These are phyloP conservation scores for Cercospora berteroae DNA, from an alignment of 2,329 filamentous ascomycete species.

Conservation along the genomic window DNA sequence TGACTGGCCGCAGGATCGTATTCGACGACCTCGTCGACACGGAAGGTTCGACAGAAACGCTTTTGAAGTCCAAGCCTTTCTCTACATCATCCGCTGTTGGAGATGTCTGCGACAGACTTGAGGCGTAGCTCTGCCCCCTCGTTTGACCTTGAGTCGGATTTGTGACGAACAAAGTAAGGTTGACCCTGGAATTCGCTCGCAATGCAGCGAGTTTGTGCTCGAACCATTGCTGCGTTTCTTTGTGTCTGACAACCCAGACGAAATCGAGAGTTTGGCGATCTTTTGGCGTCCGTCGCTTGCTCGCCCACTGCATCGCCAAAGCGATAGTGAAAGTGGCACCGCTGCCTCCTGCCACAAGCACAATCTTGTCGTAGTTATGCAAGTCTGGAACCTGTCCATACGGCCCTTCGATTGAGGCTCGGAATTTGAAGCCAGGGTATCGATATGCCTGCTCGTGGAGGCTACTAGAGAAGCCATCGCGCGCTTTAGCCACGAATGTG, in stretches of 20 bases:
- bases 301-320: constrained; percentile 50
- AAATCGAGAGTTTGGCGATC: constrained; percentile 52
- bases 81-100: not conserved
- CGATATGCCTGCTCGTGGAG: constrained; percentile 24
- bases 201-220: constrained; percentile 49
- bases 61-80: constrained; percentile 4
- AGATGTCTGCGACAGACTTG: not conserved
- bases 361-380: constrained; percentile 59
- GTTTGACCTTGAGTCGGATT: not conserved
- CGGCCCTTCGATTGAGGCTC: constrained; percentile 31
- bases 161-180: constrained; percentile 55
- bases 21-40: not conserved
- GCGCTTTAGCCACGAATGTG: constrained; percentile 27
- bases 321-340: constrained; percentile 59
- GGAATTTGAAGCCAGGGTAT: constrained; percentile 16
- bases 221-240: constrained; percentile 50
- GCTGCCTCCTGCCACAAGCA: constrained; percentile 60
- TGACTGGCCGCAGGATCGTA: not conserved
- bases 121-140: not conserved
- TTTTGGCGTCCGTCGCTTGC: constrained; percentile 36
- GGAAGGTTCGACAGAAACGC: not conserved
- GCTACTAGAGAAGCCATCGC: constrained; percentile 26
- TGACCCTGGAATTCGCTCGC: constrained; percentile 45
- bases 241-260: constrained; percentile 25
- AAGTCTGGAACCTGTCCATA: constrained; percentile 38